A percentile compares a stretch with the other conserved stretches of the same genome.
Evolutionary conservation across 768 basidiomycete genomes (phyloP).

Genomic region (Russula sp.): DNA sequence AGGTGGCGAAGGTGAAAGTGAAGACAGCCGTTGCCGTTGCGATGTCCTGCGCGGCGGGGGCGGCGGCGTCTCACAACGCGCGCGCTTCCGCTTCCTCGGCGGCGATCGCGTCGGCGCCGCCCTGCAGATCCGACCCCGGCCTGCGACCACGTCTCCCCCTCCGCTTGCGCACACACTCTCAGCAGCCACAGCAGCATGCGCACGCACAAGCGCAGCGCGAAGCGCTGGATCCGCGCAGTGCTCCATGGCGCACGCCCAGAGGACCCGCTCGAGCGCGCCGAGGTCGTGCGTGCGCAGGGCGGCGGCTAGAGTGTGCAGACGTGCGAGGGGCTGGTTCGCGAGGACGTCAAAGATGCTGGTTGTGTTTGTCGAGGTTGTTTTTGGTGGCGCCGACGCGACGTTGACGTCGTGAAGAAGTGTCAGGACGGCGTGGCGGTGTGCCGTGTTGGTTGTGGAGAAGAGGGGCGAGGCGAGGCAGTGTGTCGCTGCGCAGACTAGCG

Average conservation of each 20-base stretch:
- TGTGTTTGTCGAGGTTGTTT: neutral
- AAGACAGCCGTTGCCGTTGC: neutral
- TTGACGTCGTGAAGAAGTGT: neutral
- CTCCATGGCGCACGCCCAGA: constrained; percentile 7
- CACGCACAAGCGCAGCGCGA: neutral
- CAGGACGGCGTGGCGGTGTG: neutral
- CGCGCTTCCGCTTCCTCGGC: constrained; percentile 6
- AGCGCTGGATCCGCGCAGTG: neutral
- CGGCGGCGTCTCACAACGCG: neutral
- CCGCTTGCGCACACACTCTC: neutral
- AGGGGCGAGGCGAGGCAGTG: constrained; percentile 1
- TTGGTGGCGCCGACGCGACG: no score
- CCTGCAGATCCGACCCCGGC: neutral
- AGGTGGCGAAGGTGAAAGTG: neutral
- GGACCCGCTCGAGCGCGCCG: neutral
- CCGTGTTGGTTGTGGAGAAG: neutral
- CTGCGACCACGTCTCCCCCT: neutral
- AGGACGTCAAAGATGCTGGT: neutral
- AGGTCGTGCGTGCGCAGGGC: constrained; percentile 3
- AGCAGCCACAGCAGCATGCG: neutral
- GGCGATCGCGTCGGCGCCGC: neutral
- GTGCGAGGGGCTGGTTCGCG: neutral
- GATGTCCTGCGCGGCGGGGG: no score
- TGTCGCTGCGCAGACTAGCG: constrained; percentile 4
- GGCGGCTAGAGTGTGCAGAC: neutral